Base-by-base conservation (phyloP, 208 protist species). In the Wallacemonas sp. region DNA sequence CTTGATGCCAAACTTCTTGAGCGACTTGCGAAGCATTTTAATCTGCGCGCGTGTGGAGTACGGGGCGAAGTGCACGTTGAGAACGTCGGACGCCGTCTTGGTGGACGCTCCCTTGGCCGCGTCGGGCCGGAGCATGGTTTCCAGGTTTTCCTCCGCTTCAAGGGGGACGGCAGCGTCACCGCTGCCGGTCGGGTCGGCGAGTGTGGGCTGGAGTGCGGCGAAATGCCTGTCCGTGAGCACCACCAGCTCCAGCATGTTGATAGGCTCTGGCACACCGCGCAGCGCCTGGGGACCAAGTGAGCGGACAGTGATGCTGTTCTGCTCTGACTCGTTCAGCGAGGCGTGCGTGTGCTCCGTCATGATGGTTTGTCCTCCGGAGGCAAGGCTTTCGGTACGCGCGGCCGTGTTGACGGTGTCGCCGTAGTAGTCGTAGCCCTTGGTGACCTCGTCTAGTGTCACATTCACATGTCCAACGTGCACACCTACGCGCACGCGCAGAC, bases 381-480 rank as follows among this genome's bases (percentile, higher is more conserved):
- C 82, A 22, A 84, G 29, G 23, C 76, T 69, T 61, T 83, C 73
- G 31, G 86, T 75, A 42, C 87, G 81, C 4, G 87, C 84, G 12
- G 81, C 68, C 29, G 59, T 75, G 71, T 89, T 93, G n/a, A 95
- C 84, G 4, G 73, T 79, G 5, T 67, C 74, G 10, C 89, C 89
- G 52, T 87, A 91, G 73, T 93, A 95, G 65, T 95, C 87, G 69
- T 85, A 81, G 7, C 76, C 55, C 33, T 71, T 67, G 23, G 59
- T 50, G 23, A 79, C 49, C 4, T 45, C 42, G 44, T 86, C 76
- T 54, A 71, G 82, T 2, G 14, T 7, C 23, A 44, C 49, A 29
- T 67, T 67, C 11, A 61, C 71, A 4, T 18, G 23, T 31, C 76
- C 84, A 57, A 70, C 65, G 45, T 84, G 65, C 1, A 86, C 23